phyloP scores from a whole-genome alignment of 2,329 filamentous ascomycete species.

The Beauveria scarabaeidicola region DNA sequence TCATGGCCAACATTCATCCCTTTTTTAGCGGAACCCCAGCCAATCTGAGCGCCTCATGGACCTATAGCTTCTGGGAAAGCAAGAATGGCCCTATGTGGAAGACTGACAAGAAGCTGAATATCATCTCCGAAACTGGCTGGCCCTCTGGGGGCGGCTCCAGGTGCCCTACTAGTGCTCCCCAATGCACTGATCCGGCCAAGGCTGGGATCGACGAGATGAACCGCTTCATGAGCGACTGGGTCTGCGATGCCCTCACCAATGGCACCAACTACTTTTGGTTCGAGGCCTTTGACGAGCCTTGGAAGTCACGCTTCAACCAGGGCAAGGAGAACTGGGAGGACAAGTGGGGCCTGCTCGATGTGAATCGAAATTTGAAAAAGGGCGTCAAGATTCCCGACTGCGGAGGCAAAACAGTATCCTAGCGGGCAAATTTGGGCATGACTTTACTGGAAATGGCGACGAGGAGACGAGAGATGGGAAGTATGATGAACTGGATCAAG shows the following conservation, averaged over 20 bases:
- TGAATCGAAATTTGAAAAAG: slow-evolving; percentile 72
- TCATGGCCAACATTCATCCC: slow-evolving; percentile 96
- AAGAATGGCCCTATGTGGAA: slow-evolving; percentile 61
- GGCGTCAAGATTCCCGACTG: slow-evolving; percentile 85
- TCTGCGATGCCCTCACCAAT: slow-evolving; percentile 71
- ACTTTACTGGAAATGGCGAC: not conserved
- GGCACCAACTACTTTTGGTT: slow-evolving; percentile 97
- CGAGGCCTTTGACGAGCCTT: slow-evolving; percentile 92
- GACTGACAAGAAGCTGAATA: slow-evolving; percentile 53
- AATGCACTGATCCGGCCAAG: slow-evolving; percentile 60
- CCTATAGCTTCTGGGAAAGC: slow-evolving; percentile 68
- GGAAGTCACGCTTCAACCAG: slow-evolving; percentile 72
- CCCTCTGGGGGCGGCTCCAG: slow-evolving; percentile 72
- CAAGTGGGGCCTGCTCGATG: slow-evolving; percentile 88
- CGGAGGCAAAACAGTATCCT: slow-evolving; percentile 57
- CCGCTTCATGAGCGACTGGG: slow-evolving; percentile 74
- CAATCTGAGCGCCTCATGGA: slow-evolving; percentile 66
- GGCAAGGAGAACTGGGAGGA: slow-evolving; percentile 76
- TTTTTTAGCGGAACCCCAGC: slow-evolving; percentile 80
- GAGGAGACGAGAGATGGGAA: not conserved
- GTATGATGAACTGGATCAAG: not conserved
- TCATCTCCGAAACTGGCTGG: slow-evolving; percentile 92
- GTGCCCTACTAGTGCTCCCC: slow-evolving; percentile 49
- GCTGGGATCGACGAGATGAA: slow-evolving; percentile 78
- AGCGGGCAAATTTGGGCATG: not conserved